Evolutionary conservation across 768 basidiomycete genomes (phyloP).

Genomic region (Grammothele lineata): DNA sequence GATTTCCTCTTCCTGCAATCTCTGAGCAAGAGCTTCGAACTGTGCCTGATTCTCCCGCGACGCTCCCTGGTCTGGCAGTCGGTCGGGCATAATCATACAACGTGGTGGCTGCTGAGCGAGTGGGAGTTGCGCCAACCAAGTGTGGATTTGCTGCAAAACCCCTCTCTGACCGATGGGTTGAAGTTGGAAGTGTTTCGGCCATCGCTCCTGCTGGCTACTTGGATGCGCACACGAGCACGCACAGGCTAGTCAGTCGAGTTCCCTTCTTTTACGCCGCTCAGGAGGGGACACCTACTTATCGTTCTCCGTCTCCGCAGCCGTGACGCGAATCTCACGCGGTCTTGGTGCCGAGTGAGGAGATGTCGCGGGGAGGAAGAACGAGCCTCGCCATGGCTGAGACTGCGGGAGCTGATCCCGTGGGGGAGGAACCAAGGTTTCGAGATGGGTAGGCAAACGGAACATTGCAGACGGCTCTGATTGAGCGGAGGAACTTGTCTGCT

Average conservation of each 20-base stretch:
- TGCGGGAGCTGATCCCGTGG: conserved; percentile 41
- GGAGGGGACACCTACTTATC: conserved; percentile 46
- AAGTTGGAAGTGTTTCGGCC: conserved; percentile 47
- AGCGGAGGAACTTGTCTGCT: conserved; percentile 1
- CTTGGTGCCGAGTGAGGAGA: conserved; percentile 40
- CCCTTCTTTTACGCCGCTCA: too few species aligned
- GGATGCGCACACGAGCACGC: background rate
- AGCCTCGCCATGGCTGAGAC: conserved; percentile 54
- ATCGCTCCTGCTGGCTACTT: conserved; percentile 46
- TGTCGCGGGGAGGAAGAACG: conserved; percentile 47
- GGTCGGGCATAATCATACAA: conserved; percentile 63
- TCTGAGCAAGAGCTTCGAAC: conserved; percentile 51
- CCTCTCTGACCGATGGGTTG: conserved; percentile 36
- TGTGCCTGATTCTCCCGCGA: conserved; percentile 48
- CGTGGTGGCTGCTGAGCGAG: conserved; percentile 28
- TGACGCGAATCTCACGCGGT: conserved; percentile 49
- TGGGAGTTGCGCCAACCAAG: conserved; percentile 44
- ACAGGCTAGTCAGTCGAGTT: conserved; percentile 3
- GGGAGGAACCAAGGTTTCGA: conserved; percentile 55
- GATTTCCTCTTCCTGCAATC: conserved; percentile 48
- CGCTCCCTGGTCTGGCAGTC: conserved; percentile 43
- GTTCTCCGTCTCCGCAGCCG: conserved; percentile 68
- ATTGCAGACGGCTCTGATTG: conserved; percentile 15
- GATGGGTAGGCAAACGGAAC: conserved; percentile 59
- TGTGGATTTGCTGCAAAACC: conserved; percentile 42